Evolutionary conservation across 1,284 basidiomycete species (phyloP), one percentile per base, ranked within the genome.

Genomic region (Chalciporus sp.): DNA sequence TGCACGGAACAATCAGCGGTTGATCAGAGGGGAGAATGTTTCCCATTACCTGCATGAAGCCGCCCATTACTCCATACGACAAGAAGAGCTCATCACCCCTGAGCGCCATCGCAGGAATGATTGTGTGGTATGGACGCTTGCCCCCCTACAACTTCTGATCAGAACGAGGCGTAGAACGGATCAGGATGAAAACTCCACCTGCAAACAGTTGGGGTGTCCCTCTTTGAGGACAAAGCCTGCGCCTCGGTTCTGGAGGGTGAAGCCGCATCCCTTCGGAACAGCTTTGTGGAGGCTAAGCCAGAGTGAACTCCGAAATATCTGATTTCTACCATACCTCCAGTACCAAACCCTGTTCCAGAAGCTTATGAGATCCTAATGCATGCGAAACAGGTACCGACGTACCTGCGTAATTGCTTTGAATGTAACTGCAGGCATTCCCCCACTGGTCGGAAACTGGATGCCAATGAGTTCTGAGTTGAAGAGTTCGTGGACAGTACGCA

Each of bases 231-330:
- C 78, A 69, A 98, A 99, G 12, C 90, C 89, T 7, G 85, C 80
- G 2, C 96, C 96, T 54, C 96, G 83, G 72, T 97, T 97, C 71
- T 98, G 96, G 9, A 99, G 79, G 0, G 95, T 98, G 69, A 99
- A 98, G 0, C 96, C 96, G 64, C 94, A 96, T 0, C 89, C 94
- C 60, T 89, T 86, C 0, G 96, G 96, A 35, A 98, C 80, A 23
- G 94, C 94, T 82, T 60, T 31, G 41, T 16, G 43, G 35, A 61
- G 16, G 4, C 31, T 63, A 52, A 53, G 55, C 44, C 16, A 29
- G 42, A n/a, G 46, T 48, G n/a, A 48, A 49, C 10, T 28, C 20
- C 9, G 16, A 23, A 41, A 49, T 19, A 31, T 9, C 42, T 16
- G 5, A 9, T 42, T n/a, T 47, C 11, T 20, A 43, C n/a, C 39